Percentiles rank a stretch among this genome's conserved stretches.
Conservation (phyloP, 441 rosid species). For the Melastoma candidum region DNA sequence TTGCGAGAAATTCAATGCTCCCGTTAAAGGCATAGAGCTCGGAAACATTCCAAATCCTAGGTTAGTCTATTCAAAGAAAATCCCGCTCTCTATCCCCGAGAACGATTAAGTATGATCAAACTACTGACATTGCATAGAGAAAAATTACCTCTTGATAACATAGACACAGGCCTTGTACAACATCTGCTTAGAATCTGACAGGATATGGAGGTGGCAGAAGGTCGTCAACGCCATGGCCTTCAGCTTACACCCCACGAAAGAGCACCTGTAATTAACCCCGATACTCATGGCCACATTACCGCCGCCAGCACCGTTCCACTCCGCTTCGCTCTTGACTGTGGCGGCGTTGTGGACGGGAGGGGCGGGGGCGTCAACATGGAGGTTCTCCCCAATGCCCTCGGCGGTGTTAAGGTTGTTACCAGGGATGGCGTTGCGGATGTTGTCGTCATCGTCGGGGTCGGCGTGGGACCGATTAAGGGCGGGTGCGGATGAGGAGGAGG, state of each 20-base stretch:
- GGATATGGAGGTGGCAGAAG: slow-evolving; percentile 76
- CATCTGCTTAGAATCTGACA: slow-evolving; percentile 76
- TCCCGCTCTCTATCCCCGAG: too few species aligned
- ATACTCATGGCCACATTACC: slow-evolving; percentile 12
- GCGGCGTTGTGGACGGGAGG: too few species aligned
- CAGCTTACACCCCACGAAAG: slow-evolving; percentile 56
- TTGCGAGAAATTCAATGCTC: too few species aligned
- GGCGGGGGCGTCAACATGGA: slow-evolving; percentile 1
- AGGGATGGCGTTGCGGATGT: too few species aligned
- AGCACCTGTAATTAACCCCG: slow-evolving; percentile 30
- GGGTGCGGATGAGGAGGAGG: background rate
- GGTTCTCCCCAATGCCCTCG: slow-evolving; percentile 22
- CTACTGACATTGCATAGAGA: background rate
- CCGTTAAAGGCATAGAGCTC: too few species aligned
- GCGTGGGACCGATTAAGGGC: slow-evolving; percentile 3
- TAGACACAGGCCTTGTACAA: slow-evolving; percentile 74
- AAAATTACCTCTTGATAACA: slow-evolving; percentile 58
- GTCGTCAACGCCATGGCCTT: slow-evolving; percentile 80
- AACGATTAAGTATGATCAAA: too few species aligned
- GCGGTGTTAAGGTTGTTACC: background rate
- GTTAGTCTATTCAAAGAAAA: too few species aligned
- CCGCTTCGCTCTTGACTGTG: background rate
- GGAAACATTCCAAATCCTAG: too few species aligned
- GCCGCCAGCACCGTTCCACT: slow-evolving; percentile 25
- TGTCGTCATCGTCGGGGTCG: slow-evolving; percentile 3